These are phyloP conservation scores for Tolypocladium ophioglossoides DNA, from an alignment of 2,329 filamentous ascomycete species.

Conservation along the genomic window DNA sequence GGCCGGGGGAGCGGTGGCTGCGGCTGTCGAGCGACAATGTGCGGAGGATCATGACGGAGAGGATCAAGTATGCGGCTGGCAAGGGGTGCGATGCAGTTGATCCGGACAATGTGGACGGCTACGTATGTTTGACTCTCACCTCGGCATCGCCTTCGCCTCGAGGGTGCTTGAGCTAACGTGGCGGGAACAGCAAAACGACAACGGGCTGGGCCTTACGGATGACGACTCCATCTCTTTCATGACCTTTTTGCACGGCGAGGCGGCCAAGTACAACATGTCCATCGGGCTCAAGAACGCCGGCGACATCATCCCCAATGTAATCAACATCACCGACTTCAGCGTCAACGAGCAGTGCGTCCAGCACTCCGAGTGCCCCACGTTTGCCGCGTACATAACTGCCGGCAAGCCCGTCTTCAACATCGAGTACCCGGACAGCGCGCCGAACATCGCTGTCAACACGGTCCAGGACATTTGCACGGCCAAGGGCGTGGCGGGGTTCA, in stretches of 20 bases:
- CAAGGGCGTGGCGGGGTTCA: conserved; percentile 38
- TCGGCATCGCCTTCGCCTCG: too few relatives aligned
- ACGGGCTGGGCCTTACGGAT: conserved; percentile 48
- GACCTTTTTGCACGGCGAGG: conserved; percentile 45
- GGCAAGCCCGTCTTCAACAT: conserved; percentile 64
- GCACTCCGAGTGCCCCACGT: conserved; percentile 48
- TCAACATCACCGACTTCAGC: conserved; percentile 47
- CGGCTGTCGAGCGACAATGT: conserved; percentile 46
- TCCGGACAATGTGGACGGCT: conserved; percentile 61
- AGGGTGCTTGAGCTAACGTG: neutral
- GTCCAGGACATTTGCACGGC: conserved; percentile 34
- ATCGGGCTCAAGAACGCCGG: conserved; percentile 61
- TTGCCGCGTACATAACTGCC: conserved; percentile 44
- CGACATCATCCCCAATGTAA: conserved; percentile 39
- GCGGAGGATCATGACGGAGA: conserved; percentile 50
- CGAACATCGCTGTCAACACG: conserved; percentile 20
- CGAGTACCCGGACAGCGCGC: conserved; percentile 51
- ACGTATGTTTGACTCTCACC: conserved; percentile 21
- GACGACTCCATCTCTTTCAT: conserved; percentile 48
- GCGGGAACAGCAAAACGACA: conserved; percentile 39
- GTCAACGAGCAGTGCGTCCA: conserved; percentile 62
- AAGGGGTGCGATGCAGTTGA: conserved; percentile 62
- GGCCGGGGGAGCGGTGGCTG: conserved; percentile 59
- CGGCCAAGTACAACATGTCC: conserved; percentile 42
- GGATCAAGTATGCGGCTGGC: conserved; percentile 46